phyloP scores from a whole-genome alignment of 2,329 filamentous ascomycete species.

The Monilinia polystroma region DNA sequence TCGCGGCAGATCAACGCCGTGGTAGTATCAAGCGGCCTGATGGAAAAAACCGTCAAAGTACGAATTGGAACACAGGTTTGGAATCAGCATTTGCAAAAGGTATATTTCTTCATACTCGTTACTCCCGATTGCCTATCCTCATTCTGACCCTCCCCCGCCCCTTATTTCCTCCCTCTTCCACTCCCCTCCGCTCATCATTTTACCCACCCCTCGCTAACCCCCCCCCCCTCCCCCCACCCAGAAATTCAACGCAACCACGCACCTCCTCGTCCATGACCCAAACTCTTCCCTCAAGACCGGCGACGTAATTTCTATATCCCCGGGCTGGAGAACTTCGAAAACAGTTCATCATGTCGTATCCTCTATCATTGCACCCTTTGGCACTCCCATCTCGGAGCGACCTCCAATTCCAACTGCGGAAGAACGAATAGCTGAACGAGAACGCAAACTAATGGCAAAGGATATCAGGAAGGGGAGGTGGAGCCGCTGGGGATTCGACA shows the following conservation, averaged over 20 bases:
- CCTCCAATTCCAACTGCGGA: slow-evolving; percentile 64
- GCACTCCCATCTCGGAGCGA: slow-evolving; percentile 60
- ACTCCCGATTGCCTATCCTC: background rate
- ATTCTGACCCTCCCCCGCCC: background rate
- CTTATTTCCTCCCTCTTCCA: background rate
- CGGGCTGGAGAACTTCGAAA: slow-evolving; percentile 64
- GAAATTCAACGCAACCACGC: slow-evolving; percentile 63
- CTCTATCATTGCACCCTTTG: slow-evolving; percentile 70
- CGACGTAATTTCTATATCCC: slow-evolving; percentile 70
- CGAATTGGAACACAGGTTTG: slow-evolving; percentile 68
- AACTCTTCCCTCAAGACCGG: slow-evolving; percentile 69
- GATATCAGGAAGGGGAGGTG: slow-evolving; percentile 47
- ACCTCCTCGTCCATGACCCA: slow-evolving; percentile 76
- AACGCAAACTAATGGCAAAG: slow-evolving; percentile 57
- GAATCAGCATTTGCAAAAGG: slow-evolving; percentile 73
- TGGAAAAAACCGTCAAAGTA: slow-evolving; percentile 78
- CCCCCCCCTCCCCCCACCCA: slow-evolving; percentile 37
- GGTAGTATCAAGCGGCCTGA: slow-evolving; percentile 74
- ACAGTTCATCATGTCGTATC: slow-evolving; percentile 73
- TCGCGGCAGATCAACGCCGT: slow-evolving; percentile 45
- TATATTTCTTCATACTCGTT: slow-evolving; percentile 39
- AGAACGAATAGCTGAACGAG: slow-evolving; percentile 56
- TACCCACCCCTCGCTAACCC: background rate
- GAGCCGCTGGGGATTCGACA: slow-evolving; percentile 25
- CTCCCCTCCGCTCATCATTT: background rate